phyloP scores from a whole-genome alignment of 345 rosid species.

The Populus alba region DNA sequence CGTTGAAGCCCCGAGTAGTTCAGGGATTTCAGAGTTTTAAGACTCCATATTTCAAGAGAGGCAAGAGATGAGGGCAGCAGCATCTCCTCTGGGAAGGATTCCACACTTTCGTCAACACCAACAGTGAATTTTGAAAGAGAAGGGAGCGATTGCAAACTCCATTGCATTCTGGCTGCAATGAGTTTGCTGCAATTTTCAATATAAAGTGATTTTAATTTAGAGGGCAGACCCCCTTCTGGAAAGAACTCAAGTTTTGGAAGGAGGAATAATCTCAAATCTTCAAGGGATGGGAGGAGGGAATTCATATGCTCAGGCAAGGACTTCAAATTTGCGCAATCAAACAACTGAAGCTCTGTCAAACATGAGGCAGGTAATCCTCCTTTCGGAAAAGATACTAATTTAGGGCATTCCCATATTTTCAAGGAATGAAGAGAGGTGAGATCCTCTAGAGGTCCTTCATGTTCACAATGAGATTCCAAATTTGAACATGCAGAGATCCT shows the following conservation, averaged over 20 bases:
- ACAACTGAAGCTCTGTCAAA: constrained; percentile 4
- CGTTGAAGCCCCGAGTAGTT: neutral
- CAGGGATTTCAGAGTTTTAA: constrained; percentile 1
- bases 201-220: constrained; percentile 3
- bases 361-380: constrained; percentile 4
- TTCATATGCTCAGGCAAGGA: constrained; percentile 9
- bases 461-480: neutral
- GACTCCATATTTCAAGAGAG: neutral
- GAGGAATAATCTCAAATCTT: neutral
- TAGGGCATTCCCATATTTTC: neutral
- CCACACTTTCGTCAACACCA: neutral
- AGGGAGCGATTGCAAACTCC: constrained; percentile 8
- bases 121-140: constrained; percentile 5
- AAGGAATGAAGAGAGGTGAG: neutral
- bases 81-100: constrained; percentile 14
- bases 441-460: neutral
- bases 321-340: constrained; percentile 7
- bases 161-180: neutral
- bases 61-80: constrained; percentile 11
- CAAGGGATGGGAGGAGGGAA: constrained; percentile 7
- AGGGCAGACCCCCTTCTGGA: constrained; percentile 3
- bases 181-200: constrained; percentile 5
- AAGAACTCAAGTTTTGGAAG: constrained; percentile 16
- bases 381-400: neutral
- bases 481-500: neutral